Base-by-base conservation (phyloP, 2,329 filamentous ascomycete species). In the Thelonectria blattea region DNA sequence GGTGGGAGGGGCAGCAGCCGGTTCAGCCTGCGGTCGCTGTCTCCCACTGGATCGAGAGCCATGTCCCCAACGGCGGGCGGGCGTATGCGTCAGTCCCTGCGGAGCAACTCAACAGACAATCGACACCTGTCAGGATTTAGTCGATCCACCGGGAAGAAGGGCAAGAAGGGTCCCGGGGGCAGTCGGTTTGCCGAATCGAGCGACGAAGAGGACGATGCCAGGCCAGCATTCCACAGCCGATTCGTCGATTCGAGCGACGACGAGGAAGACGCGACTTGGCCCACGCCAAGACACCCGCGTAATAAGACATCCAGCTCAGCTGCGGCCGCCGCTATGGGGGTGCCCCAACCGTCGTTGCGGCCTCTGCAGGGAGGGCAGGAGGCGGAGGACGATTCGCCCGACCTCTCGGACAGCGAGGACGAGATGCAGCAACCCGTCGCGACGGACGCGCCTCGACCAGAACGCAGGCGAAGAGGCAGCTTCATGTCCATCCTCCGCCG, bases 101-200 rank as follows among this genome's bases (percentile, higher is more conserved):
- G 83, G 27, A 77, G 77, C 45, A 72, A 74, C 30, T 74, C 76
- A 0, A 76, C 71, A 34, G 74, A 78, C 22, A 72, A 75, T 4
- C 72, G 71, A 49, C 79, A 76, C 45, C 74, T 80, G 49, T 78
- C 81, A 2, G 74, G 76, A 2, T 81, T 85, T 45, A 75, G 78
- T 6, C 78, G 77, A 45, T 72, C 78, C 2, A 61, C 70, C 1
- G 69, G 77, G 69, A 78, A 75, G 61, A 81, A 79, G 62, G 60
- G 59, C 17, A 72, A 65, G 53, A 70, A 70, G 50, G 22, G 55
- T 34, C 73, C 76, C 60, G 70, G 76, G 7, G 86, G 84, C 32
- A 88, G 85, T 68, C 87, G 89, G 1, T 90, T 92, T 67, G 86
- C 80, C 1, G 88, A 92, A 68, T 92, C 90, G 1, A 92, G 90